phyloP scores from a whole-genome alignment of 495 filamentous ascomycete species.

The Chaetomium cochliodes region DNA sequence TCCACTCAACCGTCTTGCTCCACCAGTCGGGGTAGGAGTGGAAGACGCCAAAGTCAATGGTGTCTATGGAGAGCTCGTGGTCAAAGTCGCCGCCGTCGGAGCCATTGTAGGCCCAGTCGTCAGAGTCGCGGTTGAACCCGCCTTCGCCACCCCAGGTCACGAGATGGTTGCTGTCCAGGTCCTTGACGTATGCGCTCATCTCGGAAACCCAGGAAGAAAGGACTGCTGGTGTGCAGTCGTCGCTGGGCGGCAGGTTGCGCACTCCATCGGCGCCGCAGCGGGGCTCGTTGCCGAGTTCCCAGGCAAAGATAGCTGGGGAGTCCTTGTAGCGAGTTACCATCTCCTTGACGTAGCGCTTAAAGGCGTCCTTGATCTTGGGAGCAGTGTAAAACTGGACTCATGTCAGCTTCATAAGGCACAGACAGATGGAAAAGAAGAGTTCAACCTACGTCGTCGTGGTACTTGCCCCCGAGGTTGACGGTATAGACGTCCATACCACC shows the following conservation, averaged over 20 bases:
- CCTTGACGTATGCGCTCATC: slow-evolving; percentile 52
- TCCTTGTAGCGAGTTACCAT: slow-evolving; percentile 52
- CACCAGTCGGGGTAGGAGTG: slow-evolving; percentile 62
- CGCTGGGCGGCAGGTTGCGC: slow-evolving; percentile 45
- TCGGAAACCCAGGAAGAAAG: slow-evolving; percentile 49
- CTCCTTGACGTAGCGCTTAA: slow-evolving; percentile 53
- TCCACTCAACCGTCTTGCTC: slow-evolving; percentile 44
- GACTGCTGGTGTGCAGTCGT: slow-evolving; percentile 43
- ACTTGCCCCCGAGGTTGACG: slow-evolving; percentile 39
- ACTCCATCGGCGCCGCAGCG: slow-evolving; percentile 44
- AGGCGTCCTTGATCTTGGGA: slow-evolving; percentile 43
- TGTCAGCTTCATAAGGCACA: not conserved
- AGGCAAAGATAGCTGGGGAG: slow-evolving; percentile 52
- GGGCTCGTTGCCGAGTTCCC: slow-evolving; percentile 58
- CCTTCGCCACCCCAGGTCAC: slow-evolving; percentile 56
- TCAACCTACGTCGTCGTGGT: slow-evolving; percentile 37
- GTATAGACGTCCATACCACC: slow-evolving; percentile 51
- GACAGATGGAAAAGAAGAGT: not conserved
- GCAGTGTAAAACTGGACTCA: slow-evolving; percentile 43
- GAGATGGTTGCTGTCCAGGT: slow-evolving; percentile 50
- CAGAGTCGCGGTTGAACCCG: slow-evolving; percentile 42
- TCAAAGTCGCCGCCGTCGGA: slow-evolving; percentile 65
- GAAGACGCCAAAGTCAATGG: slow-evolving; percentile 66
- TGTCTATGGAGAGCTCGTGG: slow-evolving; percentile 54
- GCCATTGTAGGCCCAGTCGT: slow-evolving; percentile 59